Conservation (phyloP, 192 early-diverging fungal genomes). For the Phlyctochytrium planicorne region DNA sequence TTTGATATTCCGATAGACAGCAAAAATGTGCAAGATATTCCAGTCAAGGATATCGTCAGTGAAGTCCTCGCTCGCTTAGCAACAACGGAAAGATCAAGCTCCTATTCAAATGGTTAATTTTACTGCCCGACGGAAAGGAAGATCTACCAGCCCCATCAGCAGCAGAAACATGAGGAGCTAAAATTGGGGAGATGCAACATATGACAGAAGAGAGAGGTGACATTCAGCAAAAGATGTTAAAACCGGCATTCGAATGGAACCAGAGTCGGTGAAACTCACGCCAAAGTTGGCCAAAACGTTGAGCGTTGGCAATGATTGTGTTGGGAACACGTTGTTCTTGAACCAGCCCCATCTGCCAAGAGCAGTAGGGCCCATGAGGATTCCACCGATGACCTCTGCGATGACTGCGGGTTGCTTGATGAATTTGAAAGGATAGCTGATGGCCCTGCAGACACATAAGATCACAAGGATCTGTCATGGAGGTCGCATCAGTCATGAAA, state of each 20-base stretch:
- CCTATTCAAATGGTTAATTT: too few species aligned
- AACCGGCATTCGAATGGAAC: neutral
- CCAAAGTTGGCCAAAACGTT: constrained; percentile 84
- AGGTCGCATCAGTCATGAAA: neutral
- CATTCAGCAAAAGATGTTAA: too few species aligned
- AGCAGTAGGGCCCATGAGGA: constrained; percentile 83
- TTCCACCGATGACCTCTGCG: constrained; percentile 88
- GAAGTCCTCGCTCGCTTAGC: constrained; percentile 24
- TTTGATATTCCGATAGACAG: constrained; percentile 68
- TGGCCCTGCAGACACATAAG: constrained; percentile 63
- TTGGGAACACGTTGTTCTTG: constrained; percentile 69
- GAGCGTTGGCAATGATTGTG: constrained; percentile 64
- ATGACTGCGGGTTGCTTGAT: constrained; percentile 85
- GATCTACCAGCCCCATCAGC: constrained; percentile 1
- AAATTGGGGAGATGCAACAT: too few species aligned
- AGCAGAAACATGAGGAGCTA: constrained; percentile 10
- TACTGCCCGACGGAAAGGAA: too few species aligned
- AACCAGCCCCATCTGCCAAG: constrained; percentile 74
- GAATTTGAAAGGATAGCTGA: constrained; percentile 60
- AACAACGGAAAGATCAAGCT: constrained; percentile 37
- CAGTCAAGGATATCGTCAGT: constrained; percentile 69
- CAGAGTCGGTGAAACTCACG: constrained; percentile 58
- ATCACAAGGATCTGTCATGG: constrained; percentile 56
- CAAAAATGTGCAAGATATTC: constrained; percentile 81
- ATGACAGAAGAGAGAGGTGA: constrained; percentile 4